Conservation (phyloP, 176 grass and related monocot species). For the Oryza officinalis region DNA sequence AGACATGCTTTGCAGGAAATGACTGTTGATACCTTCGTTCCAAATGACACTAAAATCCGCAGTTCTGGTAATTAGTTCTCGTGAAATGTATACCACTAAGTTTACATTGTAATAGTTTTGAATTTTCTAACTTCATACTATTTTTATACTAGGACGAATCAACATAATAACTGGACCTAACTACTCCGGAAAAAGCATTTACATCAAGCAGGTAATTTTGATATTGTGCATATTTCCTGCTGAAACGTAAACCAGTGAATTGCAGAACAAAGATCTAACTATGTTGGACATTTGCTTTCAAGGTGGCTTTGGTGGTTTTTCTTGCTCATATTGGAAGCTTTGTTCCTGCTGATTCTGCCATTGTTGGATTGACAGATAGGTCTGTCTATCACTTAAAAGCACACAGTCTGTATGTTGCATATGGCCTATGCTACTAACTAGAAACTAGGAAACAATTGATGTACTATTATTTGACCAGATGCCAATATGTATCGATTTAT, state of each 20-base stretch:
- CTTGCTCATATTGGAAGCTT: conserved; percentile 99
- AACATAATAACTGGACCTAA: conserved; percentile 97
- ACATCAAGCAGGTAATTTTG: conserved; percentile 85
- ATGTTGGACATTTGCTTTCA: conserved; percentile 47
- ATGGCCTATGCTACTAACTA: conserved; percentile 13
- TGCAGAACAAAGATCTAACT: conserved; percentile 2
- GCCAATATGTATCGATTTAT: conserved; percentile 13
- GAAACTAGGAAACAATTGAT: background rate
- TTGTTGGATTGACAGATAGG: conserved; percentile 88
- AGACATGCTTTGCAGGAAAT: conserved; percentile 99
- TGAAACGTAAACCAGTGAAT: background rate
- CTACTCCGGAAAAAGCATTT: conserved; percentile 98
- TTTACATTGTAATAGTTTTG: background rate
- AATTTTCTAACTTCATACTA: background rate
- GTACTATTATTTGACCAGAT: conserved; percentile 11
- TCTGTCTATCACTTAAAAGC: conserved; percentile 37
- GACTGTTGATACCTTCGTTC: conserved; percentile 94
- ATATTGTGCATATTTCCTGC: background rate
- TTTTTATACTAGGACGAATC: conserved; percentile 76
- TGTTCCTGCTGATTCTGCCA: conserved; percentile 96
- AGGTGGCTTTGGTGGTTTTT: conserved; percentile 98
- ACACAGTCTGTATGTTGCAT: background rate
- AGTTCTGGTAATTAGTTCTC: conserved; percentile 53
- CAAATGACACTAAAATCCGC: conserved; percentile 82
- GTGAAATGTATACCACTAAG: conserved; percentile 1